Conservation (phyloP, 2,329 filamentous ascomycete genomes). For the Ciborinia camelliae region DNA sequence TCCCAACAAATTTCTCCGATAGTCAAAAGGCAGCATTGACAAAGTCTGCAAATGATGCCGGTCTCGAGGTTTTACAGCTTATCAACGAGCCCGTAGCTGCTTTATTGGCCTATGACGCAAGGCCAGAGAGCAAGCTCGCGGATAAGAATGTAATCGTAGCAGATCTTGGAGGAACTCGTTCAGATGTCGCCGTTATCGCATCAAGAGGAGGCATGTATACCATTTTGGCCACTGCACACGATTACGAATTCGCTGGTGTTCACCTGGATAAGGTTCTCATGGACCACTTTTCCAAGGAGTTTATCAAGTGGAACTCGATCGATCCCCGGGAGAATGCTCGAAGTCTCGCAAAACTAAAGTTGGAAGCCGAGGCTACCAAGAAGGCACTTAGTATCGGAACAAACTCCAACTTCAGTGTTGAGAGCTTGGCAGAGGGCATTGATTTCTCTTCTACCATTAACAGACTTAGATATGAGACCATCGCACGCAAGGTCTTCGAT, state of each 20-base stretch:
- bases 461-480: slow-evolving; percentile 86
- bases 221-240: slow-evolving; percentile 86
- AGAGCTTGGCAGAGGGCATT: slow-evolving; percentile 82
- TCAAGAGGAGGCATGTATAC: slow-evolving; percentile 96
- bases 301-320: slow-evolving; percentile 85
- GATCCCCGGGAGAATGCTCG: slow-evolving; percentile 81
- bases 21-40: slow-evolving; percentile 79
- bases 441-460: slow-evolving; percentile 94
- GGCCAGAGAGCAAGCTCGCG: slow-evolving; percentile 65
- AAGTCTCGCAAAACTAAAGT: slow-evolving; percentile 85
- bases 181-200: slow-evolving; percentile 85
- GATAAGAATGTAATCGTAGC: slow-evolving; percentile 93
- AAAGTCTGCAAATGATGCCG: slow-evolving; percentile 74
- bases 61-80: slow-evolving; percentile 85
- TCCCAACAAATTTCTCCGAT: slow-evolving; percentile 90
- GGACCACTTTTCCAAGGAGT: slow-evolving; percentile 98
- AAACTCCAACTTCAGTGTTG: slow-evolving; percentile 88
- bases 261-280: slow-evolving; percentile 87
- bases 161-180: slow-evolving; percentile 88
- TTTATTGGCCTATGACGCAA: slow-evolving; percentile 85
- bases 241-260: slow-evolving; percentile 87
- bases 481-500: slow-evolving; percentile 80
- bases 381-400: slow-evolving; percentile 84
- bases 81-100: slow-evolving; percentile 89
- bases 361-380: slow-evolving; percentile 88